phyloP scores from a whole-genome alignment of 805 yeast species.

The Soucietia sequanensis region DNA sequence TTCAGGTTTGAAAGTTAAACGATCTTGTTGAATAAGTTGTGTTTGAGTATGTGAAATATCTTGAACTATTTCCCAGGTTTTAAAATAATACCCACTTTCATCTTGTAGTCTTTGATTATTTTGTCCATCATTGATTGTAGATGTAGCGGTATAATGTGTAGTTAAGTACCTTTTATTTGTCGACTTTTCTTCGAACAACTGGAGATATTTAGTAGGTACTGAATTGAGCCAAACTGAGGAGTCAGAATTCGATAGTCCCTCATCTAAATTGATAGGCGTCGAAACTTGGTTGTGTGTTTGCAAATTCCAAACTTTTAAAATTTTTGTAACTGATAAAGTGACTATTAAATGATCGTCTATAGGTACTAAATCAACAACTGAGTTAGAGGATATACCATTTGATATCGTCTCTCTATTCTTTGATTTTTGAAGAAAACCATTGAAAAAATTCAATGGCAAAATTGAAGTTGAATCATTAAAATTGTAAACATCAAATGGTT shows the following conservation, averaged over 20 bases:
- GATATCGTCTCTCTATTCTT: constrained; percentile 15
- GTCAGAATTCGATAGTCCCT: constrained; percentile 3
- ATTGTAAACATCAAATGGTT: constrained; percentile 40
- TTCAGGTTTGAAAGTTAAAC: constrained; percentile 18
- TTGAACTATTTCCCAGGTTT: constrained; percentile 19
- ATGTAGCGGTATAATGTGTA: constrained; percentile 13
- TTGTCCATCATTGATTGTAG: constrained; percentile 10
- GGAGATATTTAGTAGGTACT: constrained; percentile 31
- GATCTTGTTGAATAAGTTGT: constrained; percentile 10
- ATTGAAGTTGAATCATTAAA: constrained; percentile 51
- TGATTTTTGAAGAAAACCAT: constrained; percentile 18
- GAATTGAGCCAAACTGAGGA: constrained; percentile 27
- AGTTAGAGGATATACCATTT: constrained; percentile 40
- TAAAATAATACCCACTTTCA: constrained; percentile 20
- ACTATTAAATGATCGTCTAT: constrained; percentile 36
- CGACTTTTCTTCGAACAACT: constrained; percentile 8
- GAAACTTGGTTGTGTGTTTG: constrained; percentile 25
- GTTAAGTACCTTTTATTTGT: constrained; percentile 13
- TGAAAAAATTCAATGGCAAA: constrained; percentile 28
- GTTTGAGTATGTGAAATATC: constrained; percentile 3
- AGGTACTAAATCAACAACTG: constrained; percentile 43
- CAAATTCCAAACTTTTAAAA: constrained; percentile 61
- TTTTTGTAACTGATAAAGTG: constrained; percentile 55
- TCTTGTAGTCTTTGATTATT: too few species aligned
- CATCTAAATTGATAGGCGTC: constrained; percentile 13